These are phyloP conservation scores for Umbelopsis vinacea DNA, from an alignment of 192 early-diverging fungal species.

Conservation along the genomic window DNA sequence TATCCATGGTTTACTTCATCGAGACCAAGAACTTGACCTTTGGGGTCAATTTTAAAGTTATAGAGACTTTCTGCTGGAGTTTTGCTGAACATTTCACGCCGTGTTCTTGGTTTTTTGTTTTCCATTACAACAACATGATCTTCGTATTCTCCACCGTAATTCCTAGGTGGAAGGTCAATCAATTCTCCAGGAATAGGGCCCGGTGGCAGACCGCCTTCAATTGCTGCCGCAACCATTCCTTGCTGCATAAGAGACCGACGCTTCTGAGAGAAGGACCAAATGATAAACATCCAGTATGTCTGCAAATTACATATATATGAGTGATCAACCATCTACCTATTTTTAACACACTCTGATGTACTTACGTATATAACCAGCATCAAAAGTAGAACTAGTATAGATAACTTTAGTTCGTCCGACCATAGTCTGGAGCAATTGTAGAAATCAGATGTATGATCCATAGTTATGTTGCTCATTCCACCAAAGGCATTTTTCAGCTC, in stretches of 20 bases:
- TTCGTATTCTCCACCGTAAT: slow-evolving; percentile 1
- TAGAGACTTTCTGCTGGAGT: background rate
- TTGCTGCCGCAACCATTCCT: background rate
- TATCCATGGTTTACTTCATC: slow-evolving; percentile 1
- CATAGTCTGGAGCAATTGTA: slow-evolving; percentile 22
- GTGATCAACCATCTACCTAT: background rate
- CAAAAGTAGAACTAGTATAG: background rate
- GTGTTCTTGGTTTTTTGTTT: slow-evolving; percentile 18
- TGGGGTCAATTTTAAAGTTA: background rate
- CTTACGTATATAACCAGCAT: slow-evolving; percentile 26
- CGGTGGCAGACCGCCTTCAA: background rate
- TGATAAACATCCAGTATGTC: slow-evolving; percentile 12
- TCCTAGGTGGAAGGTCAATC: slow-evolving; percentile 1
- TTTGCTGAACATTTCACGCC: slow-evolving; percentile 13
- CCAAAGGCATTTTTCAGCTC: background rate
- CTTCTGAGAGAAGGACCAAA: slow-evolving; percentile 6
- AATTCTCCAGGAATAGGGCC: slow-evolving; percentile 10
- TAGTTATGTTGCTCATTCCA: slow-evolving; percentile 4
- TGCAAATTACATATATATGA: background rate
- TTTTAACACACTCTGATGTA: background rate
- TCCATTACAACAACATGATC: slow-evolving; percentile 9
- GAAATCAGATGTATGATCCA: slow-evolving; percentile 15
- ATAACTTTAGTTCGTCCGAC: slow-evolving; percentile 23
- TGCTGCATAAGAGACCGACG: background rate
- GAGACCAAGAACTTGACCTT: background rate